Base-by-base conservation (phyloP, 441 rosid species). In the Pelargonium exstipulatum region DNA sequence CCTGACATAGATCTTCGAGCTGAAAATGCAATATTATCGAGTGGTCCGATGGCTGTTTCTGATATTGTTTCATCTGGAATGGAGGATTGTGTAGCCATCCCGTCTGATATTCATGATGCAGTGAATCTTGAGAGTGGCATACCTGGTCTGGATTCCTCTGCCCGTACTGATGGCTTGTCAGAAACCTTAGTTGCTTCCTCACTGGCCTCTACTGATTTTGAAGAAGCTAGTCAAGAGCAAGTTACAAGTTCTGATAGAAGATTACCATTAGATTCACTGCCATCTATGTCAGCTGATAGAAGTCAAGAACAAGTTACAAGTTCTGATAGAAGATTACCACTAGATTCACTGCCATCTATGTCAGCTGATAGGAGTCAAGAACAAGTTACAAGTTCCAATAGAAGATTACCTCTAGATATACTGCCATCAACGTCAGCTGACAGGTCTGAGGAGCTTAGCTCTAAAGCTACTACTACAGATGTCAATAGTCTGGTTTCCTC, bases 91-190 rank as follows among this genome's bases (percentile, higher is more conserved):
- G 35, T 63, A 64, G 74, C 71, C 67, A 22, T 81, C 71, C 79
- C 88, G 20, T 80, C 86, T 77, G 83, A 81, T 72, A 67, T 60
- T 68, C 88, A 74, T 65, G 88, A 77, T 72, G 68, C 72, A 62
- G 84, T 80, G 55, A 79, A 81, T 77, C 22, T 76, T 66, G 98
- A 86, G 73, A 82, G 83, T 81, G 92, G 79, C 78, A 92, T 95
- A 71, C 99, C 97, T 76, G 98, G 98, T 73, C 81, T 95, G 62
- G 87, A 82, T 77, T 85, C 96, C 78, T 83, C 88, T 82, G 84
- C 80, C 68, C 86, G 48, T 72, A 69, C 81, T 69, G 86, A 84
- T 75, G 81, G 82, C 66, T 73, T 83, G 58, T 83, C 95, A 70
- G 90, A 88, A 71, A 81, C 83, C 53, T 48, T 74, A 76, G 88